Base-by-base conservation (phyloP, 176 grass and related monocot species). In the Hordeum marinum region DNA sequence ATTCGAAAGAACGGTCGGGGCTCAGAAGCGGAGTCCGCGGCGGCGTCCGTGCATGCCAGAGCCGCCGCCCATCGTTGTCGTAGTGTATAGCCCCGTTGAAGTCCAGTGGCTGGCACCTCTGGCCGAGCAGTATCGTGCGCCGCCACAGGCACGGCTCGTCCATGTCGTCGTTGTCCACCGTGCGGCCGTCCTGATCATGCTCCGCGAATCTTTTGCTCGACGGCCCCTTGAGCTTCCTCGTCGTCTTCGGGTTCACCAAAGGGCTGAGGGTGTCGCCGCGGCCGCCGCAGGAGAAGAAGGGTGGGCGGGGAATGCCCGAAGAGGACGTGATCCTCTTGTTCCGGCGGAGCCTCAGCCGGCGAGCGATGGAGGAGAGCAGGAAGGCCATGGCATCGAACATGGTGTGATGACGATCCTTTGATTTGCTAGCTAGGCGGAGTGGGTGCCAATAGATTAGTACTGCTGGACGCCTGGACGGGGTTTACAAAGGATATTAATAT, bases 61-160 rank as follows among this genome's bases (percentile, higher is more conserved):
- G 48, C 79, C 45, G 87, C 84, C 65, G 78, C 18, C 85, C 93
- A 26, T 85, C 81, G 43, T 63, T 55, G 72, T 90, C 93, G 50
- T 95, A 95, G 76, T 95, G 93, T 55, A 95, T 87, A 13, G 80
- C 88, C 13, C 88, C 90, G 6, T 80, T 34, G 76, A 92, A 95
- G 42, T 95, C 82, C 75, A 95, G 68, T 21, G 93, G 90, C 41
- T 85, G 78, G 54, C 93, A 95, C 84, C 85, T 90, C 58, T 77
- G 85, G 13, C 93, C 90, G 45, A 92, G 68, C 75, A 95, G 81
- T 45, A 95, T 95, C 31, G 93, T 64, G 9, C 86, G 79, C 55
- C 43, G 85, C 93, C 90, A 92, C 78, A 92, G 75, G 65, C 82
- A 86, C 24, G 52, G 15, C 72, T 88, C 82, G 35, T 69, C 74